These are phyloP conservation scores for Lolium multiflorum DNA, from an alignment of 176 grass and related monocot species.

Conservation along the genomic window DNA sequence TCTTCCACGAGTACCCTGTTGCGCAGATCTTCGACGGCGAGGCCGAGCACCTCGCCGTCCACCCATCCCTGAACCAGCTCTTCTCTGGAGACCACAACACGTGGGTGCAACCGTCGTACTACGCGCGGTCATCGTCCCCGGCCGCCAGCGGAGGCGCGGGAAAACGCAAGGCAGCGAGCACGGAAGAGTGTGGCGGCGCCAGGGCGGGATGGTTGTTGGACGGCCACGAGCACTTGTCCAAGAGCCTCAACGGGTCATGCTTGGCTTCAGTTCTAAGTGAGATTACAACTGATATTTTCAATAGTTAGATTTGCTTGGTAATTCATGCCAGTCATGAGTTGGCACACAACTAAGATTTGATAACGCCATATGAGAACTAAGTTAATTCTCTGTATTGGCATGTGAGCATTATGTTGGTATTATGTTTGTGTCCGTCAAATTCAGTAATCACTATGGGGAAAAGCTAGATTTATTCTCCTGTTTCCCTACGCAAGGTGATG, in stretches of 20 bases:
- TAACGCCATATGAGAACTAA: too few species aligned
- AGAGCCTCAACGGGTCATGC: conserved; percentile 45
- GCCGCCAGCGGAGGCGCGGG: neutral
- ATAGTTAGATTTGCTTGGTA: too few species aligned
- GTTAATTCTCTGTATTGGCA: too few species aligned
- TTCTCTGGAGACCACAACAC: neutral
- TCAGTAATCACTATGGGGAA: too few species aligned
- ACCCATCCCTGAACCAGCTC: conserved; percentile 54
- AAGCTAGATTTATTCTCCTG: too few species aligned
- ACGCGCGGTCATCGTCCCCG: neutral
- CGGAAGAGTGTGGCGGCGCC: neutral
- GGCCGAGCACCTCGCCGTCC: conserved; percentile 28
- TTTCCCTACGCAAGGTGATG: too few species aligned
- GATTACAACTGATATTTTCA: too few species aligned
- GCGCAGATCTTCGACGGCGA: conserved; percentile 32
- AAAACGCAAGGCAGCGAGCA: conserved; percentile 29
- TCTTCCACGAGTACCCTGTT: conserved; percentile 43
- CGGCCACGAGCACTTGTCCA: neutral
- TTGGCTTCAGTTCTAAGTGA: too few species aligned
- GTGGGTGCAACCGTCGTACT: conserved; percentile 11
- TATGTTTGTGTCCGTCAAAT: too few species aligned
- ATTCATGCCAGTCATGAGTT: too few species aligned
- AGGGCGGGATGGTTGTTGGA: neutral
- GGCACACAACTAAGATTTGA: too few species aligned
- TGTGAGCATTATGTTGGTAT: too few species aligned